Base-by-base conservation (phyloP, 306 rosid genomes). In the Dalbergia oliveri region DNA sequence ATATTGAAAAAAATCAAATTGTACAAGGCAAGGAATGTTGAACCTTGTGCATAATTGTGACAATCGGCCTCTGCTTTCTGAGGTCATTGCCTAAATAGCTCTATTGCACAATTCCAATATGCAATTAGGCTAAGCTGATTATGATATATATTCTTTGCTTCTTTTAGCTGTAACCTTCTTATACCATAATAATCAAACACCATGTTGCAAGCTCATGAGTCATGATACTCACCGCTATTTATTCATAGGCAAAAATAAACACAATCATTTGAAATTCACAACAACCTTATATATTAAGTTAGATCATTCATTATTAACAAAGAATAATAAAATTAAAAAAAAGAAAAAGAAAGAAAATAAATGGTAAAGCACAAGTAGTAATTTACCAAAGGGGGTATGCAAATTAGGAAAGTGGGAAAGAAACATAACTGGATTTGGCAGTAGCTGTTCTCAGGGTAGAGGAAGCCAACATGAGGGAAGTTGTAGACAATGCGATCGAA, bases 381-480 rank as follows among this genome's bases (percentile, higher is more conserved):
- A 64, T 8, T 14, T 26, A 31, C 10, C 11, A 15, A 72, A 43
- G 8, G 47, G 10, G 35, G 4, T 26, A 26, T 26, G 23, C 15
- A 61, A 70, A 11, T 4, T 54, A 26, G 11, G 14, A 0, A 3
- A 57, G 54, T 6, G 13, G 43, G n/a, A 18, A 8, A 18, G 78
- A 69, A 72, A 74, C 33, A 70, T 77, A 53, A 91, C 98, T 90
- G 89, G 81, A 90, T 91, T 80, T 93, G 98, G 89, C 87, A 88
- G 87, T 72, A 45, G 82, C 91, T 94, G 11, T 68, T 73, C 85
- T 94, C 93, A 41, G 83, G 91, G 83, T n/a, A 94, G 67, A 72
- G 86, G 69, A 94, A 93, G 3, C 97, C 98, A 77, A 88, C 97
- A 74, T 94, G 97, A 77, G 94, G 98, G 81, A 90, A 94, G 72